phyloP scores from a whole-genome alignment of 1,284 basidiomycete genomes.

The Apiotrichum akiyoshidainum region DNA sequence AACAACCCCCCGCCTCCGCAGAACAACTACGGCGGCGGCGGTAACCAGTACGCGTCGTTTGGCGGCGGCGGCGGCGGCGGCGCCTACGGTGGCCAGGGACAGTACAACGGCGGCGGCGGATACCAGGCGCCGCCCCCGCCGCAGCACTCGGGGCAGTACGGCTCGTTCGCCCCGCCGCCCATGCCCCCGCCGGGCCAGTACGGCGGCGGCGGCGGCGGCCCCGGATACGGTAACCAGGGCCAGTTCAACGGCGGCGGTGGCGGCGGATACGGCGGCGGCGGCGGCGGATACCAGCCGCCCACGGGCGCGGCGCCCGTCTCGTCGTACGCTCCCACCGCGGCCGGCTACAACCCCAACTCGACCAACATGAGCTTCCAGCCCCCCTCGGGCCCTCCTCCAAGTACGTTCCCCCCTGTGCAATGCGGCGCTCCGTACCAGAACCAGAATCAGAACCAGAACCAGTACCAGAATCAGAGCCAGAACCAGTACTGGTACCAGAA shows the following conservation, averaged over 20 bases:
- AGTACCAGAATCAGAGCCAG: background rate
- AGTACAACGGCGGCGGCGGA: background rate
- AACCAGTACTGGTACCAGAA: background rate
- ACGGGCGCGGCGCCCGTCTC: slow-evolving; percentile 16
- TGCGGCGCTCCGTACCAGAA: background rate
- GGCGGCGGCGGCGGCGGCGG: background rate
- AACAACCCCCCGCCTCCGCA: too few species aligned
- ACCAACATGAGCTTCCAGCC: slow-evolving; percentile 3
- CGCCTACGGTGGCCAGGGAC: background rate
- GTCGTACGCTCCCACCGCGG: slow-evolving; percentile 13
- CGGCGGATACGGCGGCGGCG: background rate
- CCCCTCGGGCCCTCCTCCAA: slow-evolving; percentile 7
- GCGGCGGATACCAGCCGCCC: slow-evolving; percentile 11
- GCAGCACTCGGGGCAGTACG: background rate
- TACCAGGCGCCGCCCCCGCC: background rate
- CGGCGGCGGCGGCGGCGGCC: background rate
- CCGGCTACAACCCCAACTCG: slow-evolving; percentile 11
- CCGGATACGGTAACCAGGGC: background rate
- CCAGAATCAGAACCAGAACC: background rate
- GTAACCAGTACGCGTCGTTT: background rate
- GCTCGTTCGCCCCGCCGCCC: background rate
- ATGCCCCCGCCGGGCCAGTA: background rate
- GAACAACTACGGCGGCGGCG: background rate
- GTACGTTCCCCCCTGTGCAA: background rate
- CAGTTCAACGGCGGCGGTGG: slow-evolving; percentile 3